Conservation (phyloP, 1,284 basidiomycete genomes). For the Erythrobasidium hasegawianum region DNA sequence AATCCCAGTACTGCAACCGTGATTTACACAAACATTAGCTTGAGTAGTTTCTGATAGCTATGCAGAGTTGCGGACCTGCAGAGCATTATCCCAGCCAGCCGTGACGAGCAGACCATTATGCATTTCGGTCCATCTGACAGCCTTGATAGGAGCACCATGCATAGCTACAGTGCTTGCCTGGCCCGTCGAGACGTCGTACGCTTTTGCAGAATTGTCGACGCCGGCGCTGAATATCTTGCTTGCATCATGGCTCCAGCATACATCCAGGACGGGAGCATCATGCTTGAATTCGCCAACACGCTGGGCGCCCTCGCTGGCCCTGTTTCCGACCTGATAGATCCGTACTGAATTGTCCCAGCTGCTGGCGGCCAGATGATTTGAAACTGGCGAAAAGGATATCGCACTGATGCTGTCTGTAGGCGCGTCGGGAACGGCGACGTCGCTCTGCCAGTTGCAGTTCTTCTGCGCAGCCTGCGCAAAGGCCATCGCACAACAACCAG, state of each 20-base stretch:
- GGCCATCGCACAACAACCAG: too few relatives aligned
- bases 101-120: slow-evolving; percentile 71
- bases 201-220: slow-evolving; percentile 72
- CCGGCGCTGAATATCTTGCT: slow-evolving; percentile 76
- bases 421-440: slow-evolving; percentile 52
- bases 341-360: slow-evolving; percentile 52
- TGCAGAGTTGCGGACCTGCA: slow-evolving; percentile 14
- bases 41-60: not conserved
- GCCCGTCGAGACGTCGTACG: slow-evolving; percentile 74
- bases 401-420: slow-evolving; percentile 71
- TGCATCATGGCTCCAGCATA: slow-evolving; percentile 79
- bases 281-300: slow-evolving; percentile 60
- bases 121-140: slow-evolving; percentile 69
- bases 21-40: not conserved
- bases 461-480: not conserved
- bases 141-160: slow-evolving; percentile 76
- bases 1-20: slow-evolving; percentile 76
- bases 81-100: slow-evolving; percentile 80
- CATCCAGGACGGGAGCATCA: slow-evolving; percentile 73
- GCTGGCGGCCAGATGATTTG: slow-evolving; percentile 67
- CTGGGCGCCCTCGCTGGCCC: slow-evolving; percentile 58
- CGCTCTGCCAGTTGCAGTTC: slow-evolving; percentile 10
- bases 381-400: slow-evolving; percentile 61
- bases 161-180: slow-evolving; percentile 63
- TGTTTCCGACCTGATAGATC: slow-evolving; percentile 60